Conservation (phyloP, 2,329 filamentous ascomycete species). For the Trichoderma hamatum region DNA sequence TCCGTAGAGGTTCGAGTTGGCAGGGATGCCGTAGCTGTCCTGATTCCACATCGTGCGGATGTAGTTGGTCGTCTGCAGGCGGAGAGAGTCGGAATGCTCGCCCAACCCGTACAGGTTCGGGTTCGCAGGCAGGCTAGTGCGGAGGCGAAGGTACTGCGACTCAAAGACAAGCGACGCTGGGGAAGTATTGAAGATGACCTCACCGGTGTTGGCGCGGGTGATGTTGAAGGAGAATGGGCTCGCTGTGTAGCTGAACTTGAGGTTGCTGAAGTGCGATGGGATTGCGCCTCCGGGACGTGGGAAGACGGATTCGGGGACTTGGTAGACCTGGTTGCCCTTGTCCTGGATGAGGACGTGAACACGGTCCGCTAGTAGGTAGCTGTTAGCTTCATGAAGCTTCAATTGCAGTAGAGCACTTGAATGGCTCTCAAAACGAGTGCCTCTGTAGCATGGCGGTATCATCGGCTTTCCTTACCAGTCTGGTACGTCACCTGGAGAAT, state of each 20-base stretch:
- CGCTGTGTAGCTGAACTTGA: slow-evolving; percentile 50
- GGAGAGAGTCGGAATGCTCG: slow-evolving; percentile 73
- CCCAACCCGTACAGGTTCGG: slow-evolving; percentile 79
- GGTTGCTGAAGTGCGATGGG: slow-evolving; percentile 41
- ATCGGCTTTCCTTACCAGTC: slow-evolving; percentile 32
- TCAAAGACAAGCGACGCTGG: slow-evolving; percentile 72
- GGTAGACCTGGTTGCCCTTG: slow-evolving; percentile 68
- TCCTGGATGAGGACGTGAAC: slow-evolving; percentile 77
- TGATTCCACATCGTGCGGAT: slow-evolving; percentile 70
- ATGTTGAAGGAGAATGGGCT: slow-evolving; percentile 71
- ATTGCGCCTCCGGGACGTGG: slow-evolving; percentile 50
- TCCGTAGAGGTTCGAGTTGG: slow-evolving; percentile 73
- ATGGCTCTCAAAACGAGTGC: not conserved
- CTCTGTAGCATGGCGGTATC: not conserved
- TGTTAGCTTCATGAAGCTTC: not conserved
- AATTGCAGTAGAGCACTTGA: not conserved
- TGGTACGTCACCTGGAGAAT: slow-evolving; percentile 60
- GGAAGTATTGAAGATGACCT: slow-evolving; percentile 70
- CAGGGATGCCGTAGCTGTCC: slow-evolving; percentile 64
- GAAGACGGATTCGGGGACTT: slow-evolving; percentile 71
- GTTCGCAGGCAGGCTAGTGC: slow-evolving; percentile 68
- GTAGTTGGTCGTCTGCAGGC: slow-evolving; percentile 65
- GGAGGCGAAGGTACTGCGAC: slow-evolving; percentile 73
- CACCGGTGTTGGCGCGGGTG: slow-evolving; percentile 42
- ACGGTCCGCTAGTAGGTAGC: slow-evolving; percentile 55